Conservation (phyloP, 305 asterid species). For the Ruellia speciosa region DNA sequence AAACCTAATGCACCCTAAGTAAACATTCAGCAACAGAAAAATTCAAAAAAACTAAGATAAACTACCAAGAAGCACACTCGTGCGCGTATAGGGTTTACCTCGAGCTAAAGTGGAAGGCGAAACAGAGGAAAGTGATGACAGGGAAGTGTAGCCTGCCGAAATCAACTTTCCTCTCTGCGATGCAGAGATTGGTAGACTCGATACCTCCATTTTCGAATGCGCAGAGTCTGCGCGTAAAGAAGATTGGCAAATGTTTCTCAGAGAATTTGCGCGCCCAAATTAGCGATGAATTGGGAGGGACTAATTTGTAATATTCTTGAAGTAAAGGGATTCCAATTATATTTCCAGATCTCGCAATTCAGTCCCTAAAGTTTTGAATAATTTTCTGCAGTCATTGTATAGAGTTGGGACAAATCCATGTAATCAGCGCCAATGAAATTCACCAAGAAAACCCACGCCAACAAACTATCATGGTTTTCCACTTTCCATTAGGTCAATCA, state of each 20-base stretch:
- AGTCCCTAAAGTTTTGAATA: background rate
- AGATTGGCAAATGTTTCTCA: background rate
- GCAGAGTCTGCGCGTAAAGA: background rate
- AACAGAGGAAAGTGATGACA: conserved; percentile 52
- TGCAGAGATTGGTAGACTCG: conserved; percentile 68
- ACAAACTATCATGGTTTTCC: background rate
- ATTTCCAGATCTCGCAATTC: background rate
- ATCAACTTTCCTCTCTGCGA: conserved; percentile 77
- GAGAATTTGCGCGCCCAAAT: conserved; percentile 21
- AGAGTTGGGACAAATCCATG: background rate
- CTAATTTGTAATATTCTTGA: background rate
- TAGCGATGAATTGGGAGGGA: background rate
- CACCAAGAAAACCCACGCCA: background rate
- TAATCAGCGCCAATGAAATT: background rate
- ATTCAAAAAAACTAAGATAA: background rate
- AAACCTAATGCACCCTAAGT: background rate
- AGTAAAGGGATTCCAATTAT: background rate
- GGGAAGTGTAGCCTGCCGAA: conserved; percentile 58
- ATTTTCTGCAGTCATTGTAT: too few species aligned
- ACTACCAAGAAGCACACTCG: background rate
- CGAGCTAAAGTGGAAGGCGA: conserved; percentile 47
- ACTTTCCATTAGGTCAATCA: background rate
- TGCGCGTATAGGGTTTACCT: conserved; percentile 37
- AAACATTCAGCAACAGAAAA: background rate
- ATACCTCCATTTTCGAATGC: conserved; percentile 50